A percentile compares a stretch with the other conserved stretches of the same genome.
These are phyloP conservation scores for Nitzschia sp. DNA, from an alignment of 108 stramenopile genomes.

Conservation along the genomic window DNA sequence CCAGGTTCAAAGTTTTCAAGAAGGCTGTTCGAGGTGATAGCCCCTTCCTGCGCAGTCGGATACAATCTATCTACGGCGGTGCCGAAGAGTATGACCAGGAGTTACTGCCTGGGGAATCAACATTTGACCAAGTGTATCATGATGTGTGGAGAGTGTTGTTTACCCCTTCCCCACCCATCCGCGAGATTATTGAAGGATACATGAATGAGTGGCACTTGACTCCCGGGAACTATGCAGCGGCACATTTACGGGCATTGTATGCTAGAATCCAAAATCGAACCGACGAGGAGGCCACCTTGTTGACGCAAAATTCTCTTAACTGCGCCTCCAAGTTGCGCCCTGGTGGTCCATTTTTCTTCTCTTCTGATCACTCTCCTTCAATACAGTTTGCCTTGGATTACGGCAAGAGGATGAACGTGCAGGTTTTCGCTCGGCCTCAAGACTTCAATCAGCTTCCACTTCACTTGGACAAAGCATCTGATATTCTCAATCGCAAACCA, in stretches of 20 bases:
- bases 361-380: slow-evolving; percentile 21
- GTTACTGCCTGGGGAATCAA: slow-evolving; percentile 2
- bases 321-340: slow-evolving; percentile 37
- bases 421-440: slow-evolving; percentile 10
- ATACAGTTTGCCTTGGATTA: slow-evolving; percentile 7
- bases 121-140: slow-evolving; percentile 40
- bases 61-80: slow-evolving; percentile 20
- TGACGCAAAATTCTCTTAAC: slow-evolving; percentile 25
- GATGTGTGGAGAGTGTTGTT: slow-evolving; percentile 40
- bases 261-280: slow-evolving; percentile 9
- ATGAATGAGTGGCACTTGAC: slow-evolving; percentile 9
- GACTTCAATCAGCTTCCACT: slow-evolving; percentile 7
- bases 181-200: slow-evolving; percentile 10
- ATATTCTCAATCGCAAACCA: slow-evolving; percentile 13
- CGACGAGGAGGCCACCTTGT: slow-evolving; percentile 4
- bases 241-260: slow-evolving; percentile 26
- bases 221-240: slow-evolving; percentile 36
- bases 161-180: slow-evolving; percentile 43
- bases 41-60: slow-evolving; percentile 7
- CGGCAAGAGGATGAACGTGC: slow-evolving; percentile 1
- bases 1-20: neutral
- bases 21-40: neutral
- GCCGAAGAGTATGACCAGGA: slow-evolving; percentile 11
- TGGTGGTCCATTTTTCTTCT: slow-evolving; percentile 33
- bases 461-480: slow-evolving; percentile 22